Conservation (phyloP, 306 rosid species). For the Dryas drummondii region DNA sequence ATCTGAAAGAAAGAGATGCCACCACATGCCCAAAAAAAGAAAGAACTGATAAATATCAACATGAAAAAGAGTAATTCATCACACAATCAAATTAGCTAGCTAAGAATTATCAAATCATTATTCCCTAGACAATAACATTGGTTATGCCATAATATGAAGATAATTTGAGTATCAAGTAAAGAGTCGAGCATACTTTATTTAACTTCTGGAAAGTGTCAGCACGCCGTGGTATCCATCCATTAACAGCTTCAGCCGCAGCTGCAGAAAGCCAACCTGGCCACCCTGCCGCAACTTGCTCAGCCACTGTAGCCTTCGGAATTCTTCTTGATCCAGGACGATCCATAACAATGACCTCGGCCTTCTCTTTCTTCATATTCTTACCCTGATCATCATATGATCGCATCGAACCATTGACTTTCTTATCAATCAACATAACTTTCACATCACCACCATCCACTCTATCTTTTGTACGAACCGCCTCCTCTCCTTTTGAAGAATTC, state of each 20-base stretch:
- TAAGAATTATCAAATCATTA: neutral
- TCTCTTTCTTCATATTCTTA: conserved; percentile 49
- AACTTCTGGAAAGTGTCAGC: conserved; percentile 80
- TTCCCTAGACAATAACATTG: conserved; percentile 9
- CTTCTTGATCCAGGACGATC: conserved; percentile 56
- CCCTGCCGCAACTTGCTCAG: conserved; percentile 92
- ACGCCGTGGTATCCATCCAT: conserved; percentile 80
- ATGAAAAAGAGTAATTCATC: conserved; percentile 4
- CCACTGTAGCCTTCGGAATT: conserved; percentile 59
- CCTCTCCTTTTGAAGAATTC: conserved; percentile 64
- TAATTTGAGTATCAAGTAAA: conserved; percentile 14
- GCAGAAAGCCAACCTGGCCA: conserved; percentile 95
- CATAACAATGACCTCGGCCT: conserved; percentile 30
- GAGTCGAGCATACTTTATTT: conserved; percentile 53
- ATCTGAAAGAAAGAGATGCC: conserved; percentile 55
- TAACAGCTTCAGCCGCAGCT: conserved; percentile 80
- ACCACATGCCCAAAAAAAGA: conserved; percentile 22
- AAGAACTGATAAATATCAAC: neutral
- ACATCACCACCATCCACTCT: conserved; percentile 38
- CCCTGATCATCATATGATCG: conserved; percentile 41
- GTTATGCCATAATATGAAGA: neutral
- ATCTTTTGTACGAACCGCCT: conserved; percentile 44
- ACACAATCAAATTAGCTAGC: conserved; percentile 10
- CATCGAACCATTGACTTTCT: conserved; percentile 44
- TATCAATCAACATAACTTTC: conserved; percentile 48